Base-by-base conservation (phyloP, 1,139 yeast genomes). In the Magnusiomyces suaveolens region DNA sequence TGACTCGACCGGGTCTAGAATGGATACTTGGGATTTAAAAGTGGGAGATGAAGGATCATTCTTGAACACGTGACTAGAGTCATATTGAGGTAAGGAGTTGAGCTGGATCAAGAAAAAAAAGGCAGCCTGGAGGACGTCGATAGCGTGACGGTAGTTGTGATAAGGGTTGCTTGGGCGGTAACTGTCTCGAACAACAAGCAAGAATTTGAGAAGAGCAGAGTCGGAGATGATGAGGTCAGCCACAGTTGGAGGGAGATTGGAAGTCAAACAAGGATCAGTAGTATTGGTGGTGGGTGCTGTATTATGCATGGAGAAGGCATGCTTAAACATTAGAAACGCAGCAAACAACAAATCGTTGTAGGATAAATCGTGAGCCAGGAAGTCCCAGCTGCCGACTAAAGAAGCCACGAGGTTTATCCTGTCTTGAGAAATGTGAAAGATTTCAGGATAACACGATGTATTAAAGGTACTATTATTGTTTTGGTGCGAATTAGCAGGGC, bases 91-190 rank as follows among this genome's bases (percentile, higher is more conserved):
- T 51, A 80, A 65, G 56, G 79, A 76, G 18, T 73, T 72, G 57
- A 83, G 70, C 50, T 77, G 68, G 3, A 79, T 68, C 43, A 84
- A 69, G 60, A 81, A 82, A 66, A 78, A 82, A 69, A 83, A 84
- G 52, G 92, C 82, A 1, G 96, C 96, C 71, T 92, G 98, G 66
- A 90, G 72, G 6, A 92, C 98, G 70, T 92, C 98, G 18, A 88
- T 87, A 0, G 96, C 97, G 70, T 92, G 98, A 62, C 96, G 80
- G 67, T 89, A 92, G 71, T 90, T 90, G 72, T 92, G 98, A 73
- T 90, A 92, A 6, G 92, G 88, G 66, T 90, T 89, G 1, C 88
- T 88, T 61, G 81, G 80, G 64, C 85, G 83, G 68, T 92, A 92
- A 48, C 87, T 79, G 63, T 86, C 86, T 60, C 95, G 78, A 3